Evolutionary conservation across 805 yeast species (phyloP).

Genomic region (Barnettozyma californica): DNA sequence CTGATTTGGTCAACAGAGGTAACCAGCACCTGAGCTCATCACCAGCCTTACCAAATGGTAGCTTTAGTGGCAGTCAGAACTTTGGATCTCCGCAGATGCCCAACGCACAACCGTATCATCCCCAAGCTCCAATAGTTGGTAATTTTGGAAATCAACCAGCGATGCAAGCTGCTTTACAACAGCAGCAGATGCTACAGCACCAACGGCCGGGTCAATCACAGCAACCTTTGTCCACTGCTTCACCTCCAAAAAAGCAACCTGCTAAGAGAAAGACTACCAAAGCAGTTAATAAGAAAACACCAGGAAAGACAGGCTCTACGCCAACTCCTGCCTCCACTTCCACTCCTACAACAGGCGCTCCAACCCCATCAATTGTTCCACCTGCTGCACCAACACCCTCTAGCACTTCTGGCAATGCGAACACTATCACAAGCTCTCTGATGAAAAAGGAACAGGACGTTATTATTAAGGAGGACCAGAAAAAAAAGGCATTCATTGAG

Average conservation of each 20-base stretch:
- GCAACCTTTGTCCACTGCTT: background rate
- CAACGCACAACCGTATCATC: slow-evolving; percentile 1
- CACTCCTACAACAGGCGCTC: slow-evolving; percentile 2
- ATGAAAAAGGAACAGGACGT: slow-evolving; percentile 24
- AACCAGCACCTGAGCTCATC: slow-evolving; percentile 2
- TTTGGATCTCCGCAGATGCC: slow-evolving; percentile 13
- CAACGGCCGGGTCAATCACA: slow-evolving; percentile 3
- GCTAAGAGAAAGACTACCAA: slow-evolving; percentile 11
- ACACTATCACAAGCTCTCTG: slow-evolving; percentile 8
- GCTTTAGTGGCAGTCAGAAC: slow-evolving; percentile 7
- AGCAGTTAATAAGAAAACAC: slow-evolving; percentile 15
- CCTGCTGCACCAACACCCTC: slow-evolving; percentile 1
- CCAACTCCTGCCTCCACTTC: slow-evolving; percentile 4
- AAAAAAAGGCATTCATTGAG: slow-evolving; percentile 16
- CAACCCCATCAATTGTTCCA: slow-evolving; percentile 3
- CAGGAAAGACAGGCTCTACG: slow-evolving; percentile 7
- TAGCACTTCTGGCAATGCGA: slow-evolving; percentile 7
- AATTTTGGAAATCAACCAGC: slow-evolving; percentile 1
- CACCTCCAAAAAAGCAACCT: slow-evolving; percentile 10
- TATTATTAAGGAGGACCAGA: slow-evolving; percentile 15
- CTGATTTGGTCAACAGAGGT: slow-evolving; percentile 8
- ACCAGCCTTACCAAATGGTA: slow-evolving; percentile 6
- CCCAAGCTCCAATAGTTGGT: slow-evolving; percentile 8
- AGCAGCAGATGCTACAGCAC: slow-evolving; percentile 2
- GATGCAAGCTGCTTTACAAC: slow-evolving; percentile 1